A percentile compares a stretch with the other conserved stretches of the same genome.
Conservation (phyloP, 176 grass and related monocot species). For the Ensete ventricosum region DNA sequence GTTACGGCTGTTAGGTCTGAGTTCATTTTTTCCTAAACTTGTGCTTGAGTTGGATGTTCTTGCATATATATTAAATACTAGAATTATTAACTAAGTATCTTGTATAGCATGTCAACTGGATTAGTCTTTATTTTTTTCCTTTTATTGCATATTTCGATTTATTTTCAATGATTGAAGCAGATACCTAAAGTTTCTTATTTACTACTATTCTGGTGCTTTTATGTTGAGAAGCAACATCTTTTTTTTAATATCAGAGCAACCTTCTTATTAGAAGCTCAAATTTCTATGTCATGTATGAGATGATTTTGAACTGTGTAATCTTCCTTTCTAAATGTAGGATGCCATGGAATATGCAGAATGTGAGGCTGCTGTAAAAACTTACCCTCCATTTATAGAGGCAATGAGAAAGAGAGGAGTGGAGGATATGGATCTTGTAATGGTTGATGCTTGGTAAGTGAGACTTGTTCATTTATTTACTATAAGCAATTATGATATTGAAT, state of each 20-base stretch:
- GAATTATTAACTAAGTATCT: no score
- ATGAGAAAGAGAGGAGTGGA: constrained; percentile 99
- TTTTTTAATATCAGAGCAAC: neutral
- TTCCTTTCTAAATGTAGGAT: constrained; percentile 44
- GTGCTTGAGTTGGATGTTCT: no score
- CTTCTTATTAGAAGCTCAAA: neutral
- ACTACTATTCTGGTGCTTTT: neutral
- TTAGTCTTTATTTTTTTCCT: no score
- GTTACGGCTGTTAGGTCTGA: no score
- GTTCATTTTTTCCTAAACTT: no score
- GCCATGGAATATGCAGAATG: constrained; percentile 98
- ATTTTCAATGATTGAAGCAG: neutral
- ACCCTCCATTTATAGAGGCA: constrained; percentile 91
- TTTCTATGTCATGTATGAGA: neutral
- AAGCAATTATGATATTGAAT: neutral
- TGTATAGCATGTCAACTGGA: no score
- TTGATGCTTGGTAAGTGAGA: constrained; percentile 83
- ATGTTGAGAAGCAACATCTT: neutral
- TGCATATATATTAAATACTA: no score
- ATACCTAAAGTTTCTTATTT: neutral
- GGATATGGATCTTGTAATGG: constrained; percentile 99
- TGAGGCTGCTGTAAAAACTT: constrained; percentile 88
- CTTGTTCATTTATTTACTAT: neutral
- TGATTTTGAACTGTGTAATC: neutral
- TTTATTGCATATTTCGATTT: no score